A percentile compares a stretch with the other conserved stretches of the same genome.
Conservation (phyloP, 257 asterid species). For the Vinca minor region DNA sequence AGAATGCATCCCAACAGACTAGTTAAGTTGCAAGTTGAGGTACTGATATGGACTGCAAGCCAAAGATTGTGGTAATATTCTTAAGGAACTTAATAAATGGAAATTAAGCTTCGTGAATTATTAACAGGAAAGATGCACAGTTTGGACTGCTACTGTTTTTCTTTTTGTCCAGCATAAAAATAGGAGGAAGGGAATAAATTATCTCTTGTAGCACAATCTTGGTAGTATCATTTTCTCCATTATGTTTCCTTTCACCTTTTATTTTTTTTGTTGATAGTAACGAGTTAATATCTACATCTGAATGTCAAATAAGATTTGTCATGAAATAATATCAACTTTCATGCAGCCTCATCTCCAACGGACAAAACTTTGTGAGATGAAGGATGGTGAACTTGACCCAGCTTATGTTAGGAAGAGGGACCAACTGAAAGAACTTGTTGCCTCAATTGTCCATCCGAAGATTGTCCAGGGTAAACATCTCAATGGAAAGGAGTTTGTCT, state of each 20-base stretch:
- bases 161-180: not conserved
- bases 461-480: slow-evolving; percentile 95
- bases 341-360: slow-evolving; percentile 94
- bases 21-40: not conserved
- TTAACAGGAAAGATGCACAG: not conserved
- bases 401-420: slow-evolving; percentile 73
- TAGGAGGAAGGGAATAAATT: not conserved
- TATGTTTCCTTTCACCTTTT: not conserved
- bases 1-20: not conserved
- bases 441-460: slow-evolving; percentile 82
- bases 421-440: slow-evolving; percentile 61
- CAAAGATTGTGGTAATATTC: no score
- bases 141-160: not conserved
- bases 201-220: not conserved
- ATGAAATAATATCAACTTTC: slow-evolving; percentile 20
- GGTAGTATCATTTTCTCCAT: not conserved
- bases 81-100: not conserved
- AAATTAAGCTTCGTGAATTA: not conserved
- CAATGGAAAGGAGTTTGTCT: slow-evolving; percentile 82
- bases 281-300: not conserved
- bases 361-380: slow-evolving; percentile 91
- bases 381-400: slow-evolving; percentile 79
- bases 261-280: not conserved
- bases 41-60: not conserved
- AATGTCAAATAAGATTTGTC: slow-evolving; percentile 8